A percentile compares a stretch with the other conserved stretches of the same genome.
Conservation (phyloP, 208 protist species). For the Crithidia thermophila region DNA sequence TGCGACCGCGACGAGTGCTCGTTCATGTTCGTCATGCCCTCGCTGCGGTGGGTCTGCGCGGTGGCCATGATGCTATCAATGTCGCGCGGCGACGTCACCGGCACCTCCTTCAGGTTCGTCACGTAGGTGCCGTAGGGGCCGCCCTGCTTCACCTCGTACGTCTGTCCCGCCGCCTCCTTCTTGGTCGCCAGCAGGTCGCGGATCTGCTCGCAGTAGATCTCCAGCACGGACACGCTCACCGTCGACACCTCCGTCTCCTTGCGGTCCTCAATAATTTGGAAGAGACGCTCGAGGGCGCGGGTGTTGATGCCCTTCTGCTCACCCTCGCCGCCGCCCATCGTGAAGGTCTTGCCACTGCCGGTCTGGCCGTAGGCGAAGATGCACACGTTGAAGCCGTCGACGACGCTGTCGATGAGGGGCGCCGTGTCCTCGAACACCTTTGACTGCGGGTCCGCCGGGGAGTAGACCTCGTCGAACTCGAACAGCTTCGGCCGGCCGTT, state of each 20-base stretch:
- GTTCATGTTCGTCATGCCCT: conserved; percentile 94
- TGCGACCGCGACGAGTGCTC: conserved; percentile 94
- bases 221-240: conserved; percentile 85
- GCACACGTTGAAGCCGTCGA: conserved; percentile 95
- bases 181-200: conserved; percentile 81
- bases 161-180: conserved; percentile 48
- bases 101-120: conserved; percentile 84
- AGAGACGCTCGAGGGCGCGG: conserved; percentile 87
- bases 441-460: conserved; percentile 68
- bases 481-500: conserved; percentile 86
- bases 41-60: conserved; percentile 71
- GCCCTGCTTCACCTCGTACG: conserved; percentile 91
- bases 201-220: conserved; percentile 93
- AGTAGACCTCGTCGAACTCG: conserved; percentile 93
- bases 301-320: conserved; percentile 90
- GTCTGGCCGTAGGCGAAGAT: conserved; percentile 96
- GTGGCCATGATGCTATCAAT: conserved; percentile 86
- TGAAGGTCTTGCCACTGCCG: conserved; percentile 91
- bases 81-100: conserved; percentile 65
- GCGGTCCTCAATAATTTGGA: conserved; percentile 88
- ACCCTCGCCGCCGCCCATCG: conserved; percentile 83
- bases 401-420: conserved; percentile 93
- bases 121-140: conserved; percentile 91
- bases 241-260: conserved; percentile 85
- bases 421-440: conserved; percentile 93